A percentile compares a stretch with the other conserved stretches of the same genome.
These are phyloP conservation scores for Ogataea wickerhamii DNA, from an alignment of 805 yeast genomes.

Conservation along the genomic window DNA sequence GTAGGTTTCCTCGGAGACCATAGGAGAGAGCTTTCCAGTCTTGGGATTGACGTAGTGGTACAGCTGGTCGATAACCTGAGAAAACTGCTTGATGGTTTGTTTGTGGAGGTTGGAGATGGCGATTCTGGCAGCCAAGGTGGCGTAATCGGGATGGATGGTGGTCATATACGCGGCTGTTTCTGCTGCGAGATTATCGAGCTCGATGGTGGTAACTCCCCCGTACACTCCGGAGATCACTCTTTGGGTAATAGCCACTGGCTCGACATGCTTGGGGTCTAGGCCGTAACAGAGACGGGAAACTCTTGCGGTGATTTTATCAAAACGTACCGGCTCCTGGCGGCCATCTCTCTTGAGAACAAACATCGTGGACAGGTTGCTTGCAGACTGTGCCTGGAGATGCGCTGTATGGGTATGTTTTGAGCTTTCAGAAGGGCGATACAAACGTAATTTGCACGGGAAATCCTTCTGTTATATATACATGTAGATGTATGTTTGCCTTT, in stretches of 20 bases:
- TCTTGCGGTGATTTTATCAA: constrained; percentile 95
- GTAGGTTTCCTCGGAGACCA: constrained; percentile 67
- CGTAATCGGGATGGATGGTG: constrained; percentile 97
- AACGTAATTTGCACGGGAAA: too few relatives aligned
- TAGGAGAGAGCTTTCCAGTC: constrained; percentile 60
- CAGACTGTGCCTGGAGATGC: too few relatives aligned
- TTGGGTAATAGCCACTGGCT: constrained; percentile 94
- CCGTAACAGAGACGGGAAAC: constrained; percentile 94
- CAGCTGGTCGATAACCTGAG: constrained; percentile 69
- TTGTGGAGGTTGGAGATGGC: constrained; percentile 93
- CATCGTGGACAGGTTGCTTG: constrained; percentile 42
- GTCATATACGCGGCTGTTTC: constrained; percentile 98
- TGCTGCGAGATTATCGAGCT: constrained; percentile 77
- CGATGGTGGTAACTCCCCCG: constrained; percentile 94
- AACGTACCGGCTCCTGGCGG: constrained; percentile 88
- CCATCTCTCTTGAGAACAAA: constrained; percentile 91
- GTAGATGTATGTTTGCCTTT: too few relatives aligned
- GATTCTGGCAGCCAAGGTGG: constrained; percentile 89
- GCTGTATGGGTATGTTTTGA: too few relatives aligned
- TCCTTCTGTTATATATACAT: constrained; percentile 3
- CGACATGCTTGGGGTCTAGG: constrained; percentile 85
- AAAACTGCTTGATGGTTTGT: constrained; percentile 84
- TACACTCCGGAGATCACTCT: constrained; percentile 94
- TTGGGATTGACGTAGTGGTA: constrained; percentile 79
- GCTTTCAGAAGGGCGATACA: too few relatives aligned